Evolutionary conservation across 139 green algal species (phyloP).

Genomic region (Coccomyxa sp.): DNA sequence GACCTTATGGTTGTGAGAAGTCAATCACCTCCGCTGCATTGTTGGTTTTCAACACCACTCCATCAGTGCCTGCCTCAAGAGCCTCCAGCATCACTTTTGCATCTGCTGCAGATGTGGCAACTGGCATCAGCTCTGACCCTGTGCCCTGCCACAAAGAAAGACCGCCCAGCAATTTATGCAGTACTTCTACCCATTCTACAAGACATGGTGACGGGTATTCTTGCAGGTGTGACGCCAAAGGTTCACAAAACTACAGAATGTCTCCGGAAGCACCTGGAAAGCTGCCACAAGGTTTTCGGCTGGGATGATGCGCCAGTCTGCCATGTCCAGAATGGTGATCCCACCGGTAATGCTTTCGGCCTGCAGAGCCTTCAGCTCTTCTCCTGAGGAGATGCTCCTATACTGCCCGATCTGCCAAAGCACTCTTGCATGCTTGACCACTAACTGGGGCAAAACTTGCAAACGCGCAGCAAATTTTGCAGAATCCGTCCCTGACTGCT

Average conservation of each 20-base stretch:
- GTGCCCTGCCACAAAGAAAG: background rate
- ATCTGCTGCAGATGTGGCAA: constrained; percentile 37
- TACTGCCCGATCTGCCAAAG: constrained; percentile 12
- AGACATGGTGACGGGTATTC: too few species aligned
- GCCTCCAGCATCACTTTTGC: constrained; percentile 67
- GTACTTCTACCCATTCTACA: too few species aligned
- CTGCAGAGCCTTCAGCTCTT: constrained; percentile 14
- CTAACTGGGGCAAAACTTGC: background rate
- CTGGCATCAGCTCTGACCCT: constrained; percentile 50
- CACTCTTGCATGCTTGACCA: background rate
- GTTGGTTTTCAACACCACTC: constrained; percentile 74
- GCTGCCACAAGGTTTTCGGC: constrained; percentile 89
- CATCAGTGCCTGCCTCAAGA: constrained; percentile 71
- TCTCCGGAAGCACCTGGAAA: constrained; percentile 25
- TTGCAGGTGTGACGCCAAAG: too few species aligned
- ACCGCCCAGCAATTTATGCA: background rate
- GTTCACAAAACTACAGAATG: too few species aligned
- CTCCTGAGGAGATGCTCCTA: constrained; percentile 4
- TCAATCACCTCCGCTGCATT: constrained; percentile 51
- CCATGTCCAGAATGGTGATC: constrained; percentile 39
- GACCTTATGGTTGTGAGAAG: too few species aligned
- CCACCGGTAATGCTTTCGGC: background rate
- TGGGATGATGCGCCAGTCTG: constrained; percentile 81
- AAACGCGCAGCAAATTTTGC: background rate
- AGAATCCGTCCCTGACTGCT: too few species aligned